phyloP scores from a whole-genome alignment of 352 stramenopile genomes.

The Globisporangium recalcitrans region DNA sequence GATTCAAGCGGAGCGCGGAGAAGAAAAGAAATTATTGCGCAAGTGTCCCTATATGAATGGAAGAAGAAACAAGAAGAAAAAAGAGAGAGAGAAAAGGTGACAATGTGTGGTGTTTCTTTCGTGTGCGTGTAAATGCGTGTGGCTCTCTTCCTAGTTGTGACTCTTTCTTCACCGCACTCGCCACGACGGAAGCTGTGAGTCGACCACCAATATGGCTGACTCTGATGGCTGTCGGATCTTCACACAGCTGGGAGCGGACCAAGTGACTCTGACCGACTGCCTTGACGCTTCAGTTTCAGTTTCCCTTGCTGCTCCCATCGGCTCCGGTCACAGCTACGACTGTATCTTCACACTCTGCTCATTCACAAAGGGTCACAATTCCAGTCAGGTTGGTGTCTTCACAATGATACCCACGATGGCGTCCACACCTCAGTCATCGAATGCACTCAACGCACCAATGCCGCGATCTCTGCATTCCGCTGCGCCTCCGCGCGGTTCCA shows the following conservation, averaged over 20 bases:
- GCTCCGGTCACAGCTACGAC: constrained; percentile 6
- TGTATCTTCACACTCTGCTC: constrained; percentile 14
- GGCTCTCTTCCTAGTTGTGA: neutral
- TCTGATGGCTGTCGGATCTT: neutral
- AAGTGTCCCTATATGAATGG: constrained; percentile 5
- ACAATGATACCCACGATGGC: neutral
- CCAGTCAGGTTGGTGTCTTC: too few relatives aligned
- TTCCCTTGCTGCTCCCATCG: neutral
- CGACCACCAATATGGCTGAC: neutral
- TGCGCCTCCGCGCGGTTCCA: constrained; percentile 50
- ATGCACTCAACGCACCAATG: constrained; percentile 24
- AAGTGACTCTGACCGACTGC: neutral
- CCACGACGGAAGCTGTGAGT: neutral
- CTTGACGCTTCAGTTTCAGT: neutral
- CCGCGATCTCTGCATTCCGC: constrained; percentile 31
- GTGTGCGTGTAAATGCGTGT: neutral
- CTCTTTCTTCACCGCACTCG: neutral
- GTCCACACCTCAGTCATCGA: neutral
- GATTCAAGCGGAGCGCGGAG: neutral
- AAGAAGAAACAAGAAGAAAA: neutral
- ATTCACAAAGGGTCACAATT: neutral
- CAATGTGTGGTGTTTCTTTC: neutral
- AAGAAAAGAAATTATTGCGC: constrained; percentile 1
- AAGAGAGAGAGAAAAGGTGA: constrained; percentile 6
- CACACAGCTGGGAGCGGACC: neutral